Evolutionary conservation across 768 basidiomycete genomes (phyloP), one percentile per base, ranked within the genome.

Genomic region (Tulasnella sp.): DNA sequence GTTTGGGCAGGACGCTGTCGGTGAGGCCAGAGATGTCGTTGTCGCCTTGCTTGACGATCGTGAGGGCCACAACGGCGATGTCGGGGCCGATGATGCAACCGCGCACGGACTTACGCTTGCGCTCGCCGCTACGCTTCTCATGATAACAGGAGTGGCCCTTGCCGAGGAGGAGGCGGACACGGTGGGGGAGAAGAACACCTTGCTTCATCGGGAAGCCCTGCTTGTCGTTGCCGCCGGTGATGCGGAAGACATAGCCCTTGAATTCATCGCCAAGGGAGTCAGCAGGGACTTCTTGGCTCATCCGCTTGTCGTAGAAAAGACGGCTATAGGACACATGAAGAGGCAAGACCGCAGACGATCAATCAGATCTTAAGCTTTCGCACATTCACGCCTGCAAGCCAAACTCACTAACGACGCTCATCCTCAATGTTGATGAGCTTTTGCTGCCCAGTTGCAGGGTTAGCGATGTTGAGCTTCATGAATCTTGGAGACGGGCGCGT

Each of bases 181-280:
- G 92, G 77, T 90, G 71, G 60, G 90, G 90, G 68, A 94, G 81
- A 62, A 98, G 87, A 65, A 97, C 88, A 76, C 94, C 93, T 77
- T 99, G 94, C 76, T 98, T 98, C 92, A 97, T 96, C 49, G 92
- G 92, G 81, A 96, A 94, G 70, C 92, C 92, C 73, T 93, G 90
- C 77, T 92, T 91, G 83, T 97, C 92, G 79, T 97, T 97, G 64
- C 94, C 91, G 68, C 93, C 93, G 29, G 90, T 93, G 77, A 99
- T 88, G 68, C 92, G 85, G 80, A 96, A 82, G 72, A 97, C 75
- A 77, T 96, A 97, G 60, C 94, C 94, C 72, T 88, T 90, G 81
- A 83, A 98, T 78, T 98, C 94, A 71, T 94, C 87, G 67, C 93
- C 92, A 66, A 97, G 74, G 56, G 84, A 72, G 76, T 96, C 92